Evolutionary conservation across 2,329 filamentous ascomycete species (phyloP).

Genomic region (Cytospora mali): DNA sequence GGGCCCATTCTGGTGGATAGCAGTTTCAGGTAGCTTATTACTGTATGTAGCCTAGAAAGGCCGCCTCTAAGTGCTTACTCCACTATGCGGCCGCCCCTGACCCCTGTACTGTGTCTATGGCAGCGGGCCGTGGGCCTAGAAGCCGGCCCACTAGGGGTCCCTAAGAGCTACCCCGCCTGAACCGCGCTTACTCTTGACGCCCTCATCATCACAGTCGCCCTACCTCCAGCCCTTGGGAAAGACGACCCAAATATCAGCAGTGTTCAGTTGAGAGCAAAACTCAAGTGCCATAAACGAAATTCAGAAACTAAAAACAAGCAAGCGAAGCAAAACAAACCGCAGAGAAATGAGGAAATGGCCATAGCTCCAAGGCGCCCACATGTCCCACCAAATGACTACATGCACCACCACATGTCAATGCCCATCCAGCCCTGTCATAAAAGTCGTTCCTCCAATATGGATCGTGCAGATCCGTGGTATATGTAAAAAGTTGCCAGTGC

Average conservation of each 20-base stretch:
- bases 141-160: not conserved
- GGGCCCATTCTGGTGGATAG: not conserved
- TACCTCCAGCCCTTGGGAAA: not conserved
- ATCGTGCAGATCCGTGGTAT: not conserved
- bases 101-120: not conserved
- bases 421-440: not conserved
- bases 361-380: constrained; percentile 7
- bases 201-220: not conserved
- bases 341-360: not conserved
- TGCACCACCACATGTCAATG: constrained; percentile 1
- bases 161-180: constrained; percentile 23
- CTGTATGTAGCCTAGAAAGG: not conserved
- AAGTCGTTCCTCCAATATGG: not conserved
- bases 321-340: not conserved
- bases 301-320: not conserved
- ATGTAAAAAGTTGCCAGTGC: not conserved
- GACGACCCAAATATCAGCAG: not conserved
- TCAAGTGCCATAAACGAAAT: not conserved
- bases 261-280: constrained; percentile 2
- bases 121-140: constrained; percentile 17
- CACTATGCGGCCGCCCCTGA: not conserved
- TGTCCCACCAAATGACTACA: not conserved
- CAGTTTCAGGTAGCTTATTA: not conserved
- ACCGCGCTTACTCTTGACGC: constrained; percentile 4
- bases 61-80: not conserved